phyloP scores from a whole-genome alignment of 1,139 yeast species.

The Sugiyamaella sp. region DNA sequence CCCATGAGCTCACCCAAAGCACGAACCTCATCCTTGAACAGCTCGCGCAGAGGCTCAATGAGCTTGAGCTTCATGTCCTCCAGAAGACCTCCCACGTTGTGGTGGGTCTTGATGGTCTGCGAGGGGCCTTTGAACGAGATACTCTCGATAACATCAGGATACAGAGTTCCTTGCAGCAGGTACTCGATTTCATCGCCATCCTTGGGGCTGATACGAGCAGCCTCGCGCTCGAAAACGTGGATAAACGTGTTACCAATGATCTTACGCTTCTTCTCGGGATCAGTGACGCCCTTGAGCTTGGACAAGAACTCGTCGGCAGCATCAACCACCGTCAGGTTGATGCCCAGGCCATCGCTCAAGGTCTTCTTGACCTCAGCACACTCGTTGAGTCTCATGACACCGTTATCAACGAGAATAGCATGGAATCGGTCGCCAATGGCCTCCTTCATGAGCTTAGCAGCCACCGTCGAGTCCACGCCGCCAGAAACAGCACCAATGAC shows the following conservation, averaged over 20 bases:
- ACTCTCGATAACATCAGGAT: conserved; percentile 98
- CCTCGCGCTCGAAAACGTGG: conserved; percentile 95
- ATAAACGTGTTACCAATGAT: conserved; percentile 98
- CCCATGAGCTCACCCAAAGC: conserved; percentile 92
- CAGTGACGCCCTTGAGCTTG: conserved; percentile 90
- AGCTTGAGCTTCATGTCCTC: conserved; percentile 98
- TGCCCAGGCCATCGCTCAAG: conserved; percentile 88
- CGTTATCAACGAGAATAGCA: conserved; percentile 96
- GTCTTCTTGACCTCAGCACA: conserved; percentile 87
- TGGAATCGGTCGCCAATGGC: conserved; percentile 99
- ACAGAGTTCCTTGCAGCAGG: conserved; percentile 94
- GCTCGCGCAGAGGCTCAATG: conserved; percentile 97
- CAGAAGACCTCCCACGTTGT: conserved; percentile 96
- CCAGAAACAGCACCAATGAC: conserved; percentile 99
- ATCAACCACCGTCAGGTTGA: conserved; percentile 91
- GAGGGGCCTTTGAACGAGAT: conserved; percentile 99
- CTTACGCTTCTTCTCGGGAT: conserved; percentile 98
- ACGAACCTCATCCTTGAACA: conserved; percentile 98
- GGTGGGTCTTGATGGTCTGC: conserved; percentile 98
- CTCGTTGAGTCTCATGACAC: conserved; percentile 95
- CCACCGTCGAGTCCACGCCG: conserved; percentile 99
- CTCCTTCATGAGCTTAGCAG: conserved; percentile 96
- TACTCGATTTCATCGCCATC: conserved; percentile 90
- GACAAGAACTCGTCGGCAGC: conserved; percentile 88
- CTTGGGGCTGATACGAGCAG: conserved; percentile 86